phyloP scores from a whole-genome alignment of 2,329 filamentous ascomycete species.

The Raffaelea deltoideospora region DNA sequence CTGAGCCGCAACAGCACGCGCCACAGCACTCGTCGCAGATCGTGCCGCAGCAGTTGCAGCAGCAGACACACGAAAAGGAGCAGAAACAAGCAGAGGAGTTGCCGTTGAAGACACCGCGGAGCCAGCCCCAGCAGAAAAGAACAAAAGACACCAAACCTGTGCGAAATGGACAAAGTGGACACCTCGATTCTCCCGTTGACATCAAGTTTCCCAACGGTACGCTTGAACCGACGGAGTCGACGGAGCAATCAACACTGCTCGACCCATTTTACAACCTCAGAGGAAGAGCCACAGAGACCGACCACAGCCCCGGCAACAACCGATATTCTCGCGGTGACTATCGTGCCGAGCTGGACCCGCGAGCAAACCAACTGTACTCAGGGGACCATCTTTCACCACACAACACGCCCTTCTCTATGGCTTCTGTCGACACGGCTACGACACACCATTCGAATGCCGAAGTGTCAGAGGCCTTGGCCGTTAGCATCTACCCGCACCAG shows the following conservation, averaged over 20 bases:
- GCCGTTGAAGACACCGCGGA: too few relatives aligned
- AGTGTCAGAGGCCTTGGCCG: conserved; percentile 45
- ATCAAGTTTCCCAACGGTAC: too few relatives aligned
- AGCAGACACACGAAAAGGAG: conserved; percentile 1
- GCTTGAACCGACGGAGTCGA: too few relatives aligned
- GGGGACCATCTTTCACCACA: conserved; percentile 37
- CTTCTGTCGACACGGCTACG: conserved; percentile 46
- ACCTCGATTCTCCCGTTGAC: too few relatives aligned
- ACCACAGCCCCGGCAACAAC: too few relatives aligned
- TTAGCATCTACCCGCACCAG: conserved; percentile 48
- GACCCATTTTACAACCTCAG: too few relatives aligned
- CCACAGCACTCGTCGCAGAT: too few relatives aligned
- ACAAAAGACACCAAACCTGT: not conserved
- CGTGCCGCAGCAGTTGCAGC: conserved; percentile 10
- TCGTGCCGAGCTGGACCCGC: conserved; percentile 9
- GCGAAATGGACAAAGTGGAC: too few relatives aligned
- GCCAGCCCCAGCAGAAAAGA: not conserved
- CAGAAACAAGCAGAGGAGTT: too few relatives aligned
- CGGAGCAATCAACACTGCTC: too few relatives aligned
- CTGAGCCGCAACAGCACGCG: too few relatives aligned
- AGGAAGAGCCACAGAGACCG: too few relatives aligned
- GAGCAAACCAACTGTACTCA: conserved; percentile 27
- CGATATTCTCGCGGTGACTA: conserved; percentile 18
- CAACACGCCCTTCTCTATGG: conserved; percentile 46
- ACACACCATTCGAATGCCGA: conserved; percentile 32